Percentiles rank a stretch among this genome's conserved stretches.
phyloP scores from a whole-genome alignment of 352 stramenopile species.

The Phytopythium sindhum region DNA sequence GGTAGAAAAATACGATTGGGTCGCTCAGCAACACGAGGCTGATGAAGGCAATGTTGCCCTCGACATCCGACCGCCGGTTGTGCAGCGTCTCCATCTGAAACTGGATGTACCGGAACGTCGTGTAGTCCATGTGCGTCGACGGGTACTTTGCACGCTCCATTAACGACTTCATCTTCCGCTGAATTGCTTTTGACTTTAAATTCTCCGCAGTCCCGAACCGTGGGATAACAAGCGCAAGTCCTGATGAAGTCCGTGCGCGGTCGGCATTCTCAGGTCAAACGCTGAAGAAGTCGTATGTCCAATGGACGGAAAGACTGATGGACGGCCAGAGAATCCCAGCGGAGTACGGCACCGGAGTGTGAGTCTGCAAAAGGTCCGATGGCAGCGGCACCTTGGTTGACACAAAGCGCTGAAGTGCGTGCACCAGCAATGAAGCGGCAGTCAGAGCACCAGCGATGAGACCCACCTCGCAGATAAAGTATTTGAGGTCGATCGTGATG shows the following conservation, averaged over 20 bases:
- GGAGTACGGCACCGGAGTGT: constrained; percentile 28
- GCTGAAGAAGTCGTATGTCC: constrained; percentile 33
- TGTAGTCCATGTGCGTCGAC: constrained; percentile 6
- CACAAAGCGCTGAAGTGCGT: neutral
- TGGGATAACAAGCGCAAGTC: neutral
- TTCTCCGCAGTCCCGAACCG: neutral
- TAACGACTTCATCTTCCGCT: neutral
- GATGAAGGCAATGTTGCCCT: constrained; percentile 32
- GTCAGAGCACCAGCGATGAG: constrained; percentile 1
- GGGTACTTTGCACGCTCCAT: constrained; percentile 5
- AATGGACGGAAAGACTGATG: constrained; percentile 25
- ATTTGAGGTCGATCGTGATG: constrained; percentile 32
- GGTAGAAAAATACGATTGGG: constrained; percentile 28
- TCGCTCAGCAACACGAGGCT: constrained; percentile 40
- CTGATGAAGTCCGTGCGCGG: constrained; percentile 10
- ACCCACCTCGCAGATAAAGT: constrained; percentile 20
- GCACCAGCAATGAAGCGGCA: neutral
- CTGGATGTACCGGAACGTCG: constrained; percentile 20
- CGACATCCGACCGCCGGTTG: constrained; percentile 17
- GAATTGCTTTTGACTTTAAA: neutral
- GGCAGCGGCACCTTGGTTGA: neutral
- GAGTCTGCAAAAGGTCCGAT: neutral
- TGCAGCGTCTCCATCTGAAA: constrained; percentile 26
- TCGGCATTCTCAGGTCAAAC: constrained; percentile 13
- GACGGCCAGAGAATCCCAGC: constrained; percentile 25